Conservation (phyloP, 2,329 filamentous ascomycete genomes). For the Iodosphaeria phyllophila region DNA sequence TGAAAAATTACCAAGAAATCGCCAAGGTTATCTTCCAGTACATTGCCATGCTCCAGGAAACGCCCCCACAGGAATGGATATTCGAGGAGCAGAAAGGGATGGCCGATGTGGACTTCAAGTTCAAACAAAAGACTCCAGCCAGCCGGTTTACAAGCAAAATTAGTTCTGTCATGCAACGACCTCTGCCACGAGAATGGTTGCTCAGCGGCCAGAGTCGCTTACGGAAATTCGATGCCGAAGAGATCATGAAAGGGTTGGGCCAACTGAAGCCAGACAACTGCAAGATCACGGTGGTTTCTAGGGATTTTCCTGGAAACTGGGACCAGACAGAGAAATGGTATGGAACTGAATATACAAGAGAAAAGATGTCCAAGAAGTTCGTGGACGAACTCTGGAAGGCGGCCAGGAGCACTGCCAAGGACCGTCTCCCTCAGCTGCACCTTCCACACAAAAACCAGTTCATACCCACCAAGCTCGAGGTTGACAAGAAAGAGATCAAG, state of each 20-base stretch:
- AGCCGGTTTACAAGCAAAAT: constrained; percentile 76
- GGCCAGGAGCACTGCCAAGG: constrained; percentile 31
- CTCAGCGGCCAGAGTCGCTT: constrained; percentile 64
- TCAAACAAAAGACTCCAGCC: constrained; percentile 80
- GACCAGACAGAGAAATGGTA: constrained; percentile 92
- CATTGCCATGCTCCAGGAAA: constrained; percentile 65
- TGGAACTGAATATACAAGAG: constrained; percentile 77
- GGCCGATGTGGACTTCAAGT: constrained; percentile 86
- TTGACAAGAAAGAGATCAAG: constrained; percentile 82
- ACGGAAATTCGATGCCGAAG: constrained; percentile 60
- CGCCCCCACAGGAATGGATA: constrained; percentile 76
- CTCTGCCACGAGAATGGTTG: constrained; percentile 69
- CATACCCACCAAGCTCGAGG: constrained; percentile 79
- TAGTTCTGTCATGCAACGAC: constrained; percentile 80
- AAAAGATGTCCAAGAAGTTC: constrained; percentile 62
- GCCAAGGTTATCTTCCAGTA: constrained; percentile 81
- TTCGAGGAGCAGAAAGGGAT: constrained; percentile 76
- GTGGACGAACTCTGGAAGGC: constrained; percentile 52
- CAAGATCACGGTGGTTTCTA: constrained; percentile 64
- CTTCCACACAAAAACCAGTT: constrained; percentile 91
- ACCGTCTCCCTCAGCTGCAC: constrained; percentile 54
- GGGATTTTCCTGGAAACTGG: constrained; percentile 70
- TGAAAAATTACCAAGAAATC: constrained; percentile 67
- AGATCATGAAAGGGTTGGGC: constrained; percentile 55
- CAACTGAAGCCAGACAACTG: constrained; percentile 79